Conservation (phyloP, 2,329 filamentous ascomycete genomes). For the Colletotrichum australisinense region DNA sequence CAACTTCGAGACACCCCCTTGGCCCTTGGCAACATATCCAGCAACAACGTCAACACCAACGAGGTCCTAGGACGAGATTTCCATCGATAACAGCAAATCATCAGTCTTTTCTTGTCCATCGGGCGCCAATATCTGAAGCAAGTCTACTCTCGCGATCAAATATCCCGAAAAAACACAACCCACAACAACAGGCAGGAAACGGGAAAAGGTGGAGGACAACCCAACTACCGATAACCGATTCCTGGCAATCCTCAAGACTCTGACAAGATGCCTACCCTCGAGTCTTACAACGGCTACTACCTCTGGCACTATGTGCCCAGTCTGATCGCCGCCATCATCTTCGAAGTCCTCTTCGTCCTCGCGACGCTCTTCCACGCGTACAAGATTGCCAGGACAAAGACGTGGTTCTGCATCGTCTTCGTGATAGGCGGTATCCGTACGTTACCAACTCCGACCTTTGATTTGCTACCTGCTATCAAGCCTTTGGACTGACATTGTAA, state of each 20-base stretch:
- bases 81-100: background rate
- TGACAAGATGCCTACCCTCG: slow-evolving; percentile 42
- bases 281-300: slow-evolving; percentile 47
- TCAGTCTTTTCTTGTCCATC: background rate
- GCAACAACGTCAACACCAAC: background rate
- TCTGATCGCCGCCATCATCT: slow-evolving; percentile 55
- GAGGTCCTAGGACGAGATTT: background rate
- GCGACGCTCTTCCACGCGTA: slow-evolving; percentile 52
- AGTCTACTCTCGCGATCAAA: background rate
- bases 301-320: slow-evolving; percentile 54
- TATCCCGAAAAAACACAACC: background rate
- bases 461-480: background rate
- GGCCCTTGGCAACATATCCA: background rate
- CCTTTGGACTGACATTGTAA: background rate
- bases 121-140: background rate
- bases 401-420: slow-evolving; percentile 64
- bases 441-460: slow-evolving; percentile 38
- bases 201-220: background rate
- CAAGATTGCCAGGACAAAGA: slow-evolving; percentile 54
- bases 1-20: background rate
- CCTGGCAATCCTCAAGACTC: background rate
- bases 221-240: background rate
- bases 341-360: slow-evolving; percentile 54
- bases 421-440: slow-evolving; percentile 59
- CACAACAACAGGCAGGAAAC: background rate